phyloP scores from a whole-genome alignment of 129 eudicot species.

The Scalesia atractyloides region DNA sequence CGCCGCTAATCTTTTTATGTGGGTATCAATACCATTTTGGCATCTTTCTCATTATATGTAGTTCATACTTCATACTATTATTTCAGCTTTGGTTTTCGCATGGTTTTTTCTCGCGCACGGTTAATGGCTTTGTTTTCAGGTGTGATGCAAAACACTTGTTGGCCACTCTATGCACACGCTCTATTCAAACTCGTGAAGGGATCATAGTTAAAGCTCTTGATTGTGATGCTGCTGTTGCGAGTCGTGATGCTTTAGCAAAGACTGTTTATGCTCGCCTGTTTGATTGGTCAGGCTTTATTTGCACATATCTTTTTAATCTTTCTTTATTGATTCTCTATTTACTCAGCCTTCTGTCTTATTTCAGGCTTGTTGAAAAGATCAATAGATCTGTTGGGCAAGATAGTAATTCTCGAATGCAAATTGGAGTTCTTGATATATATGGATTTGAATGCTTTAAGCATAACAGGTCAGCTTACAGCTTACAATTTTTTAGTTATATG shows the following conservation, averaged over 20 bases:
- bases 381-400: slow-evolving; percentile 98
- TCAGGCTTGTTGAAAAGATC: slow-evolving; percentile 97
- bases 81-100: slow-evolving; percentile 1
- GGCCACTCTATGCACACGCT: slow-evolving; percentile 84
- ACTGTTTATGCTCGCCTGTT: slow-evolving; percentile 89
- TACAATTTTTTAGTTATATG: slow-evolving; percentile 6
- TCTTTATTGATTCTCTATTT: not conserved
- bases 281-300: slow-evolving; percentile 74
- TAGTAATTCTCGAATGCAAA: slow-evolving; percentile 65
- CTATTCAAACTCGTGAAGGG: slow-evolving; percentile 95
- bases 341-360: slow-evolving; percentile 25
- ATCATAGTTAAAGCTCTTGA: slow-evolving; percentile 79
- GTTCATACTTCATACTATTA: too few species aligned
- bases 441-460: slow-evolving; percentile 96
- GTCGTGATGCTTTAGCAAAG: slow-evolving; percentile 97
- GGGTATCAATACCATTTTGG: slow-evolving; percentile 32
- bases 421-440: slow-evolving; percentile 94
- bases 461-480: slow-evolving; percentile 65
- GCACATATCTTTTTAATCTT: not conserved
- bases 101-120: slow-evolving; percentile 4
- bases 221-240: slow-evolving; percentile 87
- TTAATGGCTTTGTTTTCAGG: slow-evolving; percentile 37
- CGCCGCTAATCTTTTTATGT: slow-evolving; percentile 83
- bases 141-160: slow-evolving; percentile 75
- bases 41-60: slow-evolving; percentile 14